These are phyloP conservation scores for Symbiodinium pilosum DNA, from an alignment of 73 alveolate genomes.

Conservation along the genomic window DNA sequence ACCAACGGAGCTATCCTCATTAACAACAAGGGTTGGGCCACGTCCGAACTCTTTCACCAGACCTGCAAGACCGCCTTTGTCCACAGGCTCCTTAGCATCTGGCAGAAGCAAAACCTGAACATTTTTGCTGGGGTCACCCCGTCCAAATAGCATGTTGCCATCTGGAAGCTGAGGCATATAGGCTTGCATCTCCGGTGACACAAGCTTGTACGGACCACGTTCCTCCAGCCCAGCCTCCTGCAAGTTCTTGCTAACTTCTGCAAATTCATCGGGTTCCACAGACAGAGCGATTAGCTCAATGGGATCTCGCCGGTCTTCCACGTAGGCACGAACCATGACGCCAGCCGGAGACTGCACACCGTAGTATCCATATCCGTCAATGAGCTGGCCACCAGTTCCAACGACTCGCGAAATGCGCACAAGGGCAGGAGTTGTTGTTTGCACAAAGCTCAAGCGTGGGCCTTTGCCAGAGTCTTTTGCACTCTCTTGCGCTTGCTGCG, in stretches of 20 bases:
- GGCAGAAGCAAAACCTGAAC: constrained; percentile 74
- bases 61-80: neutral
- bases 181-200: constrained; percentile 92
- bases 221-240: constrained; percentile 49
- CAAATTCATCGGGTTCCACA: constrained; percentile 14
- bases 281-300: constrained; percentile 75
- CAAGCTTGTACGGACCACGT: constrained; percentile 66
- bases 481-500: neutral
- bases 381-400: constrained; percentile 32
- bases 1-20: constrained; percentile 65
- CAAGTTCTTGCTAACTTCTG: constrained; percentile 6
- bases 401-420: constrained; percentile 63
- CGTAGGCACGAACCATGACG: constrained; percentile 64
- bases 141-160: constrained; percentile 58
- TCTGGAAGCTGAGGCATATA: constrained; percentile 72
- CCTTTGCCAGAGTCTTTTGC: neutral
- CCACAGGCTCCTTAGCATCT: constrained; percentile 9
- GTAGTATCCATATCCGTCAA: constrained; percentile 88
- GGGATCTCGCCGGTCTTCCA: constrained; percentile 90
- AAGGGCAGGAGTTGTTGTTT: constrained; percentile 55
- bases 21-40: constrained; percentile 54
- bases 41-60: constrained; percentile 47
- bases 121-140: constrained; percentile 42
- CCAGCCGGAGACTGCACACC: constrained; percentile 92
- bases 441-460: constrained; percentile 82